These are phyloP conservation scores for Cytospora paraplurivora DNA, from an alignment of 2,329 filamentous ascomycete species.

Conservation along the genomic window DNA sequence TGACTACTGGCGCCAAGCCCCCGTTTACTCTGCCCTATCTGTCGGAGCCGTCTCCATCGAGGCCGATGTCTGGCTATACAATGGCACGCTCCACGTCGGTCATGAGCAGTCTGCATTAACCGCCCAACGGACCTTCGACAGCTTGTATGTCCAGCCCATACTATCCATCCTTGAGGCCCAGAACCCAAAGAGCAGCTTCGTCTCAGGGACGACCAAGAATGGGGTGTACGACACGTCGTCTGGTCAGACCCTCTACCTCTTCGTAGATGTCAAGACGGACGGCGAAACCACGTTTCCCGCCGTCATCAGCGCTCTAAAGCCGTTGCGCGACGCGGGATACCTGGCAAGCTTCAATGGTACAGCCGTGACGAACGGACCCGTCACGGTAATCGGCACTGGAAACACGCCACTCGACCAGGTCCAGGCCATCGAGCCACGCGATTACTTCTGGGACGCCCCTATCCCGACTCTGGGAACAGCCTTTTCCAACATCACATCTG, in stretches of 20 bases:
- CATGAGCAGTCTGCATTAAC: slow-evolving; percentile 59
- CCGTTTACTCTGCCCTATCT: slow-evolving; percentile 62
- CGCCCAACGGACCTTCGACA: slow-evolving; percentile 56
- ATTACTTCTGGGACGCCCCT: slow-evolving; percentile 39
- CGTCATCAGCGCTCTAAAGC: slow-evolving; percentile 55
- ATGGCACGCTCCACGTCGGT: slow-evolving; percentile 60
- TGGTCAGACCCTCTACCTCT: slow-evolving; percentile 56
- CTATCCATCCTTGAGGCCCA: slow-evolving; percentile 55
- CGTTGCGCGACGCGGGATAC: slow-evolving; percentile 58
- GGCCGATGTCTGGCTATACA: slow-evolving; percentile 67
- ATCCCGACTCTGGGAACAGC: slow-evolving; percentile 31
- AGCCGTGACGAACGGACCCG: slow-evolving; percentile 51
- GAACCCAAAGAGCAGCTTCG: slow-evolving; percentile 52
- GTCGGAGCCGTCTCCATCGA: slow-evolving; percentile 65
- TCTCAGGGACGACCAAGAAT: slow-evolving; percentile 42
- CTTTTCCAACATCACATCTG: slow-evolving; percentile 33
- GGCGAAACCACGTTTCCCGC: slow-evolving; percentile 53
- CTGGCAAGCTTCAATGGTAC: slow-evolving; percentile 53
- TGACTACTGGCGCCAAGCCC: slow-evolving; percentile 68
- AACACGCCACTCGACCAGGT: slow-evolving; percentile 59
- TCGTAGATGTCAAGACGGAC: slow-evolving; percentile 68
- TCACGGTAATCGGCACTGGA: slow-evolving; percentile 70
- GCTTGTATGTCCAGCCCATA: slow-evolving; percentile 65
- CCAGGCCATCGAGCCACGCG: slow-evolving; percentile 58
- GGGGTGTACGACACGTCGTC: slow-evolving; percentile 59